Base-by-base conservation (phyloP, 208 protist genomes). In the Vickermania spadyakhi region DNA sequence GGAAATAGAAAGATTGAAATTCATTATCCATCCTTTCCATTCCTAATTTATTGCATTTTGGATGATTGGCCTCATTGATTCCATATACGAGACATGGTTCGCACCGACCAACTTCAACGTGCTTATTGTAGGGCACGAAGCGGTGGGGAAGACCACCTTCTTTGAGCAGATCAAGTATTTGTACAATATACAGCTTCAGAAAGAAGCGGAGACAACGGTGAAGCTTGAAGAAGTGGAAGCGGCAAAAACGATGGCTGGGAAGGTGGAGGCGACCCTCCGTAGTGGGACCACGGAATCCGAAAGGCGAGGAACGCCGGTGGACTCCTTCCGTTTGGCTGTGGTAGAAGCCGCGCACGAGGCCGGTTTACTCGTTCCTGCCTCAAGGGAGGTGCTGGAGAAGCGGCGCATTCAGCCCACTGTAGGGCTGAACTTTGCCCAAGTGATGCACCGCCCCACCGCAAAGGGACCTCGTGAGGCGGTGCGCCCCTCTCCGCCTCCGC, bases 91-190 rank as follows among this genome's bases (percentile, higher is more conserved):
- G 31, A 70, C 60, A 27, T 27, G 96, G 1, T 96, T 96, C 70
- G 63, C 61, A 52, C 89, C 93, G n/a, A 58, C 75, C 2, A 80
- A 96, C 59, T 94, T 85, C 52, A 73, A 86, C 56, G 88, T 98
- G 30, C 77, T 98, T 26, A 92, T 98, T 51, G 68, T 98, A 28
- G 96, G 96, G 31, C 73, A 92, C 26, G 97, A 98, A 71, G 84
- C 83, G n/a, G 87, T 86, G 7, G 98, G 98, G 36, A 99, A 99
- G 75, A 99, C 98, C 26, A 98, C 95, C n/a, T 86, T 99, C 53
- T 73, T 99, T 1, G 98, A 99, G 78, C 97, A 99, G 73, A 60
- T 99, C 14, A 98, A 98, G 68, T 89, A 76, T 53, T 84, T 83
- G 58, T 90, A 91, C 70, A 63, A 27, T 27, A 45, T 45, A 45